Conservation (phyloP, 2,329 filamentous ascomycete genomes). For the Penicillium concentricum region DNA sequence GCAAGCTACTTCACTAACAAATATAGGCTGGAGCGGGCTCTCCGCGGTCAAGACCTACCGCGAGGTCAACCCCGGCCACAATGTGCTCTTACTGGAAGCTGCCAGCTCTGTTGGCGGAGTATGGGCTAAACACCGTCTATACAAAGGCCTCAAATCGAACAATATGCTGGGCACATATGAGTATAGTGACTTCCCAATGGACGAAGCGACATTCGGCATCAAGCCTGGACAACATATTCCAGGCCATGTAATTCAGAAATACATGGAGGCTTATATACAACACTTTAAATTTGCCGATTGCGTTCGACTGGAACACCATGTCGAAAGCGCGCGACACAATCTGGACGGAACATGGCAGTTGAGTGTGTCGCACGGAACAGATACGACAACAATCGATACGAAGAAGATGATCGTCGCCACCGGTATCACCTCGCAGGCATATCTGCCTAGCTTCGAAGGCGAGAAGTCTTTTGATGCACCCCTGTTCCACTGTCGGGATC, state of each 20-base stretch:
- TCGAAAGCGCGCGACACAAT: conserved; percentile 49
- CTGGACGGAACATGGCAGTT: conserved; percentile 39
- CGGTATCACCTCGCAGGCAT: conserved; percentile 59
- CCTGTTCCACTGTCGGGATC: conserved; percentile 59
- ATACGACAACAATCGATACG: conserved; percentile 24
- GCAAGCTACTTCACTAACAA: conserved; percentile 35
- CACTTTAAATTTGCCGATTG: conserved; percentile 51
- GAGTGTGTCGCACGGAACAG: conserved; percentile 18
- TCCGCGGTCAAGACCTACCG: conserved; percentile 62
- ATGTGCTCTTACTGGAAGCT: conserved; percentile 59
- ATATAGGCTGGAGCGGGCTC: conserved; percentile 56
- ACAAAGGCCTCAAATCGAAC: conserved; percentile 70
- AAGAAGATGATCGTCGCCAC: conserved; percentile 61
- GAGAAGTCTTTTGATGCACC: conserved; percentile 52
- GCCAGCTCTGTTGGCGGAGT: conserved; percentile 63
- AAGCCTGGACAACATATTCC: conserved; percentile 58
- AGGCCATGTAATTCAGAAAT: conserved; percentile 55
- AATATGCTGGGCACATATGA: conserved; percentile 73
- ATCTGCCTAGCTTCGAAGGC: conserved; percentile 53
- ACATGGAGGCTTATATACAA: conserved; percentile 57
- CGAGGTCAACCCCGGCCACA: conserved; percentile 57
- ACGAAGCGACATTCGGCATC: conserved; percentile 51
- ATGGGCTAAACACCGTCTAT: conserved; percentile 65
- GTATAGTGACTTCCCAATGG: conserved; percentile 72
- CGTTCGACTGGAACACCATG: conserved; percentile 53